Evolutionary conservation across 2,329 filamentous ascomycete genomes (phyloP).

Genomic region (Stagonosporopsis rhizophila): DNA sequence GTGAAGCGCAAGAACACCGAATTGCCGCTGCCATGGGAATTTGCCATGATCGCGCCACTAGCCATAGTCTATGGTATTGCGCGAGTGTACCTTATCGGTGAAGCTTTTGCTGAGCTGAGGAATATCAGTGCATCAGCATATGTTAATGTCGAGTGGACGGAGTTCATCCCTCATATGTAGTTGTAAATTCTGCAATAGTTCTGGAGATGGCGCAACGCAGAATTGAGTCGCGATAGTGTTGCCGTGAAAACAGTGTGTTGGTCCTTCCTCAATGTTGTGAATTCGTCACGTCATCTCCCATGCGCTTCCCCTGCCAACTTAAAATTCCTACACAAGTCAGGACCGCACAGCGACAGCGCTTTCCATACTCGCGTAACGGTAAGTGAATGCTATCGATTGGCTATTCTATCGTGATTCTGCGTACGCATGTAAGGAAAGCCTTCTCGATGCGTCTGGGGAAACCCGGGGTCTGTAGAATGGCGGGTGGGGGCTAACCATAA

Average conservation of each 20-base stretch:
- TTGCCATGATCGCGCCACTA: conserved; percentile 25
- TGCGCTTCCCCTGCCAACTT: too few species aligned
- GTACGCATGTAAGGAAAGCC: too few species aligned
- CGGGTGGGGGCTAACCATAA: background rate
- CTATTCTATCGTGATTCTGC: background rate
- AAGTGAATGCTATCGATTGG: background rate
- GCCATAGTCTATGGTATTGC: conserved; percentile 29
- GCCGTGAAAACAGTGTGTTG: too few species aligned
- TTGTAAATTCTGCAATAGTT: background rate
- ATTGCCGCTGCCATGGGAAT: conserved; percentile 25
- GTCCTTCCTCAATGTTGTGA: too few species aligned
- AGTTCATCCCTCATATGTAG: conserved; percentile 25
- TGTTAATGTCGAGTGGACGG: conserved; percentile 29
- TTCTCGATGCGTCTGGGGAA: background rate
- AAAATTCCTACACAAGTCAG: too few species aligned
- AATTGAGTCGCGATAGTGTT: too few species aligned
- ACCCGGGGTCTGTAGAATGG: background rate
- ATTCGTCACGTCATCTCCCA: too few species aligned
- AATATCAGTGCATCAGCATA: conserved; percentile 23
- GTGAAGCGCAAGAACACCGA: conserved; percentile 24
- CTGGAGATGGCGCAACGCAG: background rate
- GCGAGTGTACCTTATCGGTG: conserved; percentile 25
- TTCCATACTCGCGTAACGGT: too few species aligned
- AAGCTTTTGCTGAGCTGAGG: conserved; percentile 29
- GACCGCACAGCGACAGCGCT: too few species aligned